Base-by-base conservation (phyloP, 1,284 basidiomycete genomes). In the Cryptococcus sp. region DNA sequence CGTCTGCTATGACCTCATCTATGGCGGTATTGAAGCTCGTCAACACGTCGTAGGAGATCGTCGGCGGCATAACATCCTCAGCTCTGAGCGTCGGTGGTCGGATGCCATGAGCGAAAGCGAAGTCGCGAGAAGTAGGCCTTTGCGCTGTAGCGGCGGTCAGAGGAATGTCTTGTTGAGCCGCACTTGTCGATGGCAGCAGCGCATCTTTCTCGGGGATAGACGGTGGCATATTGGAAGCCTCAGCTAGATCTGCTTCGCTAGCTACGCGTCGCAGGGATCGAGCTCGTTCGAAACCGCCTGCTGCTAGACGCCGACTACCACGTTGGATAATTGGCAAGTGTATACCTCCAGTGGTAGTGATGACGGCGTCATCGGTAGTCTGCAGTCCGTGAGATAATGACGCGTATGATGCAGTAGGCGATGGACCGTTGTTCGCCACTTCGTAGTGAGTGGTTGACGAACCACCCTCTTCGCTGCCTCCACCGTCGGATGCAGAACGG, bases 261-360 rank as follows among this genome's bases (percentile, higher is more conserved):
- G 78, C 74, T 4, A 74, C 68, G n/a, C 77, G 61, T 40, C 77
- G 69, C 17, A 79, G 57, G 35, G 67, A 69, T 17, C 72, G 66
- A 22, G 56, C 52, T 8, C 73, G 60, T 19, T 65, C 59, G n/a
- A 69, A 27, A 23, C 66, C 66, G n/a, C 65, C 66, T 2, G 66
- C 71, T 8, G 71, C 71, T 5, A 79, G 69, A 38, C 72, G 69
- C 27, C 72, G 65, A 47, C 73, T 75, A 20, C 69, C 74, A 49
- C 72, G 64, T 6, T 74, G 71, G 0, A 65, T 56, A 39, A 78
- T 63, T 0, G 75, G 67, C 1, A 71, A 71, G 22, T 65, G 57
- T 3, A 72, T 53, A 3, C 76, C 73, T 15, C 74, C 76, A 4
- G 72, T 67, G 15, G 73, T 79, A 40, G 61, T 50, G 38, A 78